These are phyloP conservation scores for Kodamaea kakaduensis DNA, from an alignment of 805 yeast species.

Conservation along the genomic window DNA sequence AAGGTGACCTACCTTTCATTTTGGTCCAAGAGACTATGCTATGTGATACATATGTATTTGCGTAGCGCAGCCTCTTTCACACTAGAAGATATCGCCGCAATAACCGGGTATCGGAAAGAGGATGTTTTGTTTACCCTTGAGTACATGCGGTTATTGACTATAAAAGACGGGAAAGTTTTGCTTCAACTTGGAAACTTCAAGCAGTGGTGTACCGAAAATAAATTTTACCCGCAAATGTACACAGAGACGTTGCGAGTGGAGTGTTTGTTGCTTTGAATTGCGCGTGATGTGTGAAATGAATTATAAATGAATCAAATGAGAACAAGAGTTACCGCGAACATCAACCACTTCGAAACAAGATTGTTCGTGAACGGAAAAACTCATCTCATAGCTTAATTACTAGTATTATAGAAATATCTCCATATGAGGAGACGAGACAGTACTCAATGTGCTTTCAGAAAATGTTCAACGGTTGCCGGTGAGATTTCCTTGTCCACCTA, in stretches of 20 bases:
- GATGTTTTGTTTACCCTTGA: slow-evolving; percentile 60
- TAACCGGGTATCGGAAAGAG: slow-evolving; percentile 60
- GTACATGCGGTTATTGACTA: slow-evolving; percentile 39
- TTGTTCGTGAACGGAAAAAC: no score
- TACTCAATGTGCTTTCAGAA: no score
- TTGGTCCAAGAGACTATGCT: slow-evolving; percentile 57
- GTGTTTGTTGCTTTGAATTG: slow-evolving; percentile 23
- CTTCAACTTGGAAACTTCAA: slow-evolving; percentile 21
- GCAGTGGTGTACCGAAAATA: slow-evolving; percentile 27
- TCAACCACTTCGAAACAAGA: no score
- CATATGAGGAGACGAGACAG: no score
- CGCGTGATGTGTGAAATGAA: no score
- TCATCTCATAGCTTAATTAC: no score
- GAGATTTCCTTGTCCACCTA: no score
- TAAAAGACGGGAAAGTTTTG: slow-evolving; percentile 10
- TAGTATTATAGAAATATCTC: no score
- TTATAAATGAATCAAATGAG: no score
- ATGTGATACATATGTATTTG: slow-evolving; percentile 15
- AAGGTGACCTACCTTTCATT: slow-evolving; percentile 62
- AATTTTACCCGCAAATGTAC: slow-evolving; percentile 24
- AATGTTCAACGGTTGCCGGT: no score
- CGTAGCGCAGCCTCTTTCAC: slow-evolving; percentile 25
- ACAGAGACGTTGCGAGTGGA: slow-evolving; percentile 27
- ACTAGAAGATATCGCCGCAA: slow-evolving; percentile 46
- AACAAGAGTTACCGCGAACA: no score